A percentile compares a stretch with the other conserved stretches of the same genome.
These are phyloP conservation scores for Senecio squalidus DNA, from an alignment of 140 eudicot genomes.

Conservation along the genomic window DNA sequence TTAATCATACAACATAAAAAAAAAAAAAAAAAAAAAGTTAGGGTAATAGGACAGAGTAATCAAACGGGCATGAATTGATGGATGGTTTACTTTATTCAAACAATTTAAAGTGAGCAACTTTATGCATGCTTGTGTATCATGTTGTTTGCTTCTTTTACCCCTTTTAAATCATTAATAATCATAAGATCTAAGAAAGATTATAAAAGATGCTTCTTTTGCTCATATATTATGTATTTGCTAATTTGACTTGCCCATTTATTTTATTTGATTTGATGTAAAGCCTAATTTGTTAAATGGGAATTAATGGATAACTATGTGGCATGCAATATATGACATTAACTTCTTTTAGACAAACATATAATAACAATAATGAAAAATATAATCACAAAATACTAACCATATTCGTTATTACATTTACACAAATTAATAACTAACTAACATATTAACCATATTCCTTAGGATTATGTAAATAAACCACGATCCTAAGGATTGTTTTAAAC, in stretches of 20 bases:
- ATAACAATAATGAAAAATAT: not conserved
- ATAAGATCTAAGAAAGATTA: conserved; percentile 20
- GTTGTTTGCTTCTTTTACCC: conserved; percentile 25
- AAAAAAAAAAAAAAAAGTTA: no score
- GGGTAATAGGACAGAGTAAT: conserved; percentile 11
- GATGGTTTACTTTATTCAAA: conserved; percentile 15
- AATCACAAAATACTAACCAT: no score
- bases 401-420: no score
- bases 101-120: conserved; percentile 24
- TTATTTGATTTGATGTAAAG: not conserved
- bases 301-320: conserved; percentile 9
- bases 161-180: not conserved
- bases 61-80: conserved; percentile 23
- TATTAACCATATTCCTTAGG: no score
- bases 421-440: no score
- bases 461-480: no score
- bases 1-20: no score
- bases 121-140: conserved; percentile 32
- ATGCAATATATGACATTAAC: not conserved
- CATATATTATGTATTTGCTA: not conserved
- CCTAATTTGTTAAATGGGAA: not conserved
- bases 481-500: no score
- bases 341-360: conserved; percentile 3
- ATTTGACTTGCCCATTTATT: not conserved
- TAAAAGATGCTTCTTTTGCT: conserved; percentile 9